Evolutionary conservation across 2,329 filamentous ascomycete species (phyloP).

Genomic region (Cladosporium velox): DNA sequence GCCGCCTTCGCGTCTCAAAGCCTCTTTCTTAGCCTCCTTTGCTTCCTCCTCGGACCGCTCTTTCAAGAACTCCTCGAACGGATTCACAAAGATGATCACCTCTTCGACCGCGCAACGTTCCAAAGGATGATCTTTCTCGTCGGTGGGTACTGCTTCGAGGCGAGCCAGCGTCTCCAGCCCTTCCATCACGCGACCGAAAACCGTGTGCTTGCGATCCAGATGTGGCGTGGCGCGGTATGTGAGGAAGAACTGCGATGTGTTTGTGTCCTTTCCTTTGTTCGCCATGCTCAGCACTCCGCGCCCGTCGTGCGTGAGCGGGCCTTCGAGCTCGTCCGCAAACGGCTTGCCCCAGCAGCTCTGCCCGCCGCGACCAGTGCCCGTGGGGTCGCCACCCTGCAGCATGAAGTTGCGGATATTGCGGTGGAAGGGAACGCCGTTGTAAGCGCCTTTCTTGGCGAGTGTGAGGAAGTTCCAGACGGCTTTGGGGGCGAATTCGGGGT

Average conservation of each 20-base stretch:
- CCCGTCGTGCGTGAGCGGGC: slow-evolving; percentile 77
- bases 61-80: slow-evolving; percentile 89
- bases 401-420: slow-evolving; percentile 95
- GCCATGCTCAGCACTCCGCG: slow-evolving; percentile 89
- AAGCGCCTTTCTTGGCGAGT: slow-evolving; percentile 86
- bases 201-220: slow-evolving; percentile 93
- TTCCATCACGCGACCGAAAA: slow-evolving; percentile 84
- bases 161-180: slow-evolving; percentile 66
- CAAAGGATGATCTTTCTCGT: slow-evolving; percentile 72
- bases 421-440: slow-evolving; percentile 81
- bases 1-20: slow-evolving; percentile 65
- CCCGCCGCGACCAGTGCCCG: slow-evolving; percentile 88
- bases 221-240: slow-evolving; percentile 83
- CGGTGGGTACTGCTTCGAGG: slow-evolving; percentile 76
- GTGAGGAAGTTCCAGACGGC: slow-evolving; percentile 97
- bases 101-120: slow-evolving; percentile 80
- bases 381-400: slow-evolving; percentile 95
- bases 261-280: slow-evolving; percentile 98
- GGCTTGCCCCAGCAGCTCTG: slow-evolving; percentile 81
- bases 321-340: slow-evolving; percentile 91
- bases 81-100: slow-evolving; percentile 85
- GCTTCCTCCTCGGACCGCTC: slow-evolving; percentile 58
- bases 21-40: slow-evolving; percentile 63
- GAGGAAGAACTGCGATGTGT: slow-evolving; percentile 93
- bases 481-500: slow-evolving; percentile 86